Evolutionary conservation across 495 filamentous ascomycete species (phyloP), one percentile per base, ranked within the genome.

Genomic region (Podospora australis): DNA sequence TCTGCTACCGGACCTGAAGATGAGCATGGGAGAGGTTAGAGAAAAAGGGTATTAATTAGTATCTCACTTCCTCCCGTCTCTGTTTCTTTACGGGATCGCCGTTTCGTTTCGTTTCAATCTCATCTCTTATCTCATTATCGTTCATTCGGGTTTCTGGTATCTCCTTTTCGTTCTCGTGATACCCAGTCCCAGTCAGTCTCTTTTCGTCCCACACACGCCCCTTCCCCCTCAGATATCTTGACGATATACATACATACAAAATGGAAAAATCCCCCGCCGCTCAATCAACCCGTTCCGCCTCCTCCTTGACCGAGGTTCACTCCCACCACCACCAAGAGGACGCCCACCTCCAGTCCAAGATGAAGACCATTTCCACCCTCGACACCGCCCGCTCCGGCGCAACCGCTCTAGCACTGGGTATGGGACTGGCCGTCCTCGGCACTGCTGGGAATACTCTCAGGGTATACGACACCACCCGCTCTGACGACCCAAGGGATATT

Each of bases 401-500:
- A 24, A 77, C 70, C 4, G 54, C 50, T n/a, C 55, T 80, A n/a
- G 68, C 71, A 17, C 62, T 77, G 6, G 63, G 72, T 19, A 69
- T 72, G 55, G 69, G 68, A 44, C 48, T 78, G 39, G 68, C 68
- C 14, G 63, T 77, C 43, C 63, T 80, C 21, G 74, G 69, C 20
- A 67, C 73, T 5, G 65, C 74, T 4, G 72, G 51, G 55, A 68
- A 80, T 54, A 68, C 69, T 0, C 56, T 78, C 44, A 51, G 62
- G 19, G 68, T 72, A 20, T 78, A 77, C 63, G 58, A 78, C 50
- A 53, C 54, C 21, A 80, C 77, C n/a, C 64, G 70, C 41, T 48
- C 76, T 13, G 39, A 6, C 11, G 13, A 66, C 2, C 20, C 35
- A 10, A 65, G 68, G 20, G 74, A 66, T 45, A 55, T 68, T 38